Evolutionary conservation across 352 stramenopile genomes (phyloP).

Genomic region (Pythium apleroticum): DNA sequence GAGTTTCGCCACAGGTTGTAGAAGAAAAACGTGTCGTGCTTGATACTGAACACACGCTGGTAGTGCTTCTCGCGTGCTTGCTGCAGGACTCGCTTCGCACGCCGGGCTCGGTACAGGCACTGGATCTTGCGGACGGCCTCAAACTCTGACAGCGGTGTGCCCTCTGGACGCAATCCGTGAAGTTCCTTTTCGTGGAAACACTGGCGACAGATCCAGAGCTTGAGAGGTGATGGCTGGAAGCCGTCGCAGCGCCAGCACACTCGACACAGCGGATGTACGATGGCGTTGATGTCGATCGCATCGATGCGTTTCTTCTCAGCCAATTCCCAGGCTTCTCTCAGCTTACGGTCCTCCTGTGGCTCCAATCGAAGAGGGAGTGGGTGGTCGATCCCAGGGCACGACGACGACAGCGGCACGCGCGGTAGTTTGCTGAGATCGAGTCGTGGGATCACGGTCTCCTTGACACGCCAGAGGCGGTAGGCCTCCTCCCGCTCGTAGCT

Average conservation of each 20-base stretch:
- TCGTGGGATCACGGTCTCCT: constrained; percentile 42
- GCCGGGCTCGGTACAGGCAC: constrained; percentile 55
- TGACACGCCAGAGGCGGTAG: constrained; percentile 47
- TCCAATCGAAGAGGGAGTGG: constrained; percentile 48
- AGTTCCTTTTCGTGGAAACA: constrained; percentile 75
- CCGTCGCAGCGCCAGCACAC: constrained; percentile 77
- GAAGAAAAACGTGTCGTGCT: constrained; percentile 75
- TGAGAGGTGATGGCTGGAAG: constrained; percentile 65
- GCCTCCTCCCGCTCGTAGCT: constrained; percentile 64
- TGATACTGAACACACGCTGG: constrained; percentile 74
- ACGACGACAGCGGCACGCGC: constrained; percentile 42
- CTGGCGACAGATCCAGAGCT: constrained; percentile 66
- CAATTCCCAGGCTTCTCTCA: constrained; percentile 34
- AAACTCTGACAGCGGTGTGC: constrained; percentile 54
- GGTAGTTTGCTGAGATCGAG: constrained; percentile 48
- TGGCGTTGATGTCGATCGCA: constrained; percentile 57
- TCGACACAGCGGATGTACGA: constrained; percentile 72
- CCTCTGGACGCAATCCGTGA: constrained; percentile 45
- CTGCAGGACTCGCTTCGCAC: constrained; percentile 51
- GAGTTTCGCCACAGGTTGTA: constrained; percentile 64
- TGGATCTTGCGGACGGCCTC: constrained; percentile 78
- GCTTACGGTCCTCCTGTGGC: constrained; percentile 42
- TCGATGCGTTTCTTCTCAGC: constrained; percentile 50
- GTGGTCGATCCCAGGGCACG: constrained; percentile 29
- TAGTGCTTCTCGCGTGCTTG: constrained; percentile 59